These are phyloP conservation scores for Isoetes taiwanensis DNA, from an alignment of 75 land plant species.

Conservation along the genomic window DNA sequence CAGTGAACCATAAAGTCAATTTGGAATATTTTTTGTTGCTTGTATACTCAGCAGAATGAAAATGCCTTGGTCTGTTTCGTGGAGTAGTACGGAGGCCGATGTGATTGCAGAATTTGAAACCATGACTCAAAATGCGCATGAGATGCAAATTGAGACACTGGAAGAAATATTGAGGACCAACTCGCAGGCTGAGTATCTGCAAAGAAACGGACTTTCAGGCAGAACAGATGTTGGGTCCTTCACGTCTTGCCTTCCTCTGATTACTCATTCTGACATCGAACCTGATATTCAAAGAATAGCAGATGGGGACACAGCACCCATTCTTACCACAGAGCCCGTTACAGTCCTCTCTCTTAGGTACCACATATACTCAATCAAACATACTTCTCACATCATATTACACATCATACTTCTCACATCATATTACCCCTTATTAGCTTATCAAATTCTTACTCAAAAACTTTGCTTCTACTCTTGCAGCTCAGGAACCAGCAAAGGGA, in stretches of 20 bases:
- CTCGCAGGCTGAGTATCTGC: slow-evolving; percentile 33
- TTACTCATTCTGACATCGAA: slow-evolving; percentile 28
- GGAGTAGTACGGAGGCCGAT: no score
- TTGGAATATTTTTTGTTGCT: no score
- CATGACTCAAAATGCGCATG: slow-evolving; percentile 21
- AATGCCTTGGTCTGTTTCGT: no score
- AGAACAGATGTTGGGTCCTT: slow-evolving; percentile 18
- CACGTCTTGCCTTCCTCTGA: slow-evolving; percentile 33
- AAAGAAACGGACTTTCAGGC: no score
- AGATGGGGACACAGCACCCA: slow-evolving; percentile 37
- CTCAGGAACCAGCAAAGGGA: slow-evolving; percentile 47
- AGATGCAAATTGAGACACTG: slow-evolving; percentile 26
- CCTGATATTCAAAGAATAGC: slow-evolving; percentile 44
- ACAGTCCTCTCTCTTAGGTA: slow-evolving; percentile 37
- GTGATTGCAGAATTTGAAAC: slow-evolving; percentile 36
- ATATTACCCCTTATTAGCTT: background rate
- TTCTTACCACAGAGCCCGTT: slow-evolving; percentile 36
- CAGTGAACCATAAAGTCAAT: no score
- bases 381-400: background rate
- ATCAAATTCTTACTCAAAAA: background rate
- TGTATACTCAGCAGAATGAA: no score
- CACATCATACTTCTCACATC: background rate
- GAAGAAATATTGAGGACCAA: slow-evolving; percentile 30
- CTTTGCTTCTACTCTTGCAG: slow-evolving; percentile 11
- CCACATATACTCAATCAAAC: no score